phyloP scores from a whole-genome alignment of 352 stramenopile species.

The Pythium apleroticum region DNA sequence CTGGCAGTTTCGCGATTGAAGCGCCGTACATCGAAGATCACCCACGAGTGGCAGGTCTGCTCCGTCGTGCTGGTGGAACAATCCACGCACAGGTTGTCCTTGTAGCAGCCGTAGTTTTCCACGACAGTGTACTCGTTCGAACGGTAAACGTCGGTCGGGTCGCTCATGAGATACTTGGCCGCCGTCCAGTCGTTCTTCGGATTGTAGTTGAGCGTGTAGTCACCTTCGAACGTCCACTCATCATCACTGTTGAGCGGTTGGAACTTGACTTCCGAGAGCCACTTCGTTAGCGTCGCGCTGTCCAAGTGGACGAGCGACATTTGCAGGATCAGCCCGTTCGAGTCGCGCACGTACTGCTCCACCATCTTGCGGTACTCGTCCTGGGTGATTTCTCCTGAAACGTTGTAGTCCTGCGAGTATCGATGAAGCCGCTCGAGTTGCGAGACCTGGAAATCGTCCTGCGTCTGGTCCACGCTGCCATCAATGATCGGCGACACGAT shows the following conservation, averaged over 20 bases:
- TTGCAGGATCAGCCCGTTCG: conserved; percentile 62
- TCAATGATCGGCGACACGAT: conserved; percentile 86
- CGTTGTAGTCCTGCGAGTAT: conserved; percentile 83
- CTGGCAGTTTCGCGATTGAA: conserved; percentile 39
- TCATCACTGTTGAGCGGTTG: conserved; percentile 45
- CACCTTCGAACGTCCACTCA: conserved; percentile 44
- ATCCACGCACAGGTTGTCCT: conserved; percentile 58
- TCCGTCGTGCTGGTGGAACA: conserved; percentile 35
- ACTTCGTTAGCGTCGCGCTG: conserved; percentile 38
- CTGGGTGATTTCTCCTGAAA: conserved; percentile 48
- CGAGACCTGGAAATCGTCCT: conserved; percentile 75
- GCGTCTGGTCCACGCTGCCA: conserved; percentile 59
- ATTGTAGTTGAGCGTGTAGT: conserved; percentile 48
- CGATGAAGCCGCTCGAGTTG: conserved; percentile 81
- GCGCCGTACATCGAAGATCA: conserved; percentile 74
- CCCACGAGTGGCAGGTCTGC: conserved; percentile 61
- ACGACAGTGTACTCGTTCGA: conserved; percentile 58
- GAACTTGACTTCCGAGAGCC: conserved; percentile 62
- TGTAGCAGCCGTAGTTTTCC: conserved; percentile 70
- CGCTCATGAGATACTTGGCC: conserved; percentile 41
- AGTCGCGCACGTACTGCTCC: conserved; percentile 73
- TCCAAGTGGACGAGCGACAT: conserved; percentile 62
- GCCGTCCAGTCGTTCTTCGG: conserved; percentile 75
- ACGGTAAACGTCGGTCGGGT: conserved; percentile 45
- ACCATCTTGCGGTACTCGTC: conserved; percentile 53